Percentiles rank a stretch among this genome's conserved stretches.
Conservation (phyloP, 805 yeast genomes). For the Candida pini region DNA sequence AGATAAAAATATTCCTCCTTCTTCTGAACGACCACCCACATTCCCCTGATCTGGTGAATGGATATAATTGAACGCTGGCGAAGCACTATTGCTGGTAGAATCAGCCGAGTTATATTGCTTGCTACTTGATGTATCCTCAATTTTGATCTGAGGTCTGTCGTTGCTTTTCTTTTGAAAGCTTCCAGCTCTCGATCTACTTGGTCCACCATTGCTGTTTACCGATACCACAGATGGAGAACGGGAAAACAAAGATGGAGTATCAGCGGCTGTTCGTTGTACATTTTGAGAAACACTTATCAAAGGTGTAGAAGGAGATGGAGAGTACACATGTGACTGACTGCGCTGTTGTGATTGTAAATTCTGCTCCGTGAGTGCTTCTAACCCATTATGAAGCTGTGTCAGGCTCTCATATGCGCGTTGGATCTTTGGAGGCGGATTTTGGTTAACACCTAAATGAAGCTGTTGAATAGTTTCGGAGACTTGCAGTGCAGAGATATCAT, state of each 20-base stretch:
- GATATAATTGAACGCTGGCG: background rate
- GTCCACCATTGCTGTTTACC: constrained; percentile 22
- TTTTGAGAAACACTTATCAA: constrained; percentile 25
- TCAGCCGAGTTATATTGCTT: too few species aligned
- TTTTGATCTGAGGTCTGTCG: constrained; percentile 17
- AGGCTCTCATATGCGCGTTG: constrained; percentile 10
- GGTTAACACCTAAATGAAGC: constrained; percentile 9
- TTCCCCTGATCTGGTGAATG: constrained; percentile 1
- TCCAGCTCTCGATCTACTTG: constrained; percentile 26
- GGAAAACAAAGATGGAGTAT: constrained; percentile 53
- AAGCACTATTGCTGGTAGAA: background rate
- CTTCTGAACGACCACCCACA: too few species aligned
- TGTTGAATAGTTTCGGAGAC: constrained; percentile 15
- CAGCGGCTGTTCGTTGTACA: constrained; percentile 37
- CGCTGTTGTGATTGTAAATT: constrained; percentile 16
- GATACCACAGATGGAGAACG: constrained; percentile 37
- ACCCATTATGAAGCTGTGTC: constrained; percentile 4
- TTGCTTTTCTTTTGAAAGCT: constrained; percentile 15
- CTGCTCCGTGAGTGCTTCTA: constrained; percentile 18
- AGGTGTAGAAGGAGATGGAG: constrained; percentile 6
- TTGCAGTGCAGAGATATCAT: constrained; percentile 10
- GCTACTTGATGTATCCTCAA: constrained; percentile 17
- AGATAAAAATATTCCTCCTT: constrained; percentile 18
- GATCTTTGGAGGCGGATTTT: constrained; percentile 1
- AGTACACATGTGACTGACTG: constrained; percentile 2